phyloP scores from a whole-genome alignment of 768 basidiomycete genomes.

The Boletus sensibilis region DNA sequence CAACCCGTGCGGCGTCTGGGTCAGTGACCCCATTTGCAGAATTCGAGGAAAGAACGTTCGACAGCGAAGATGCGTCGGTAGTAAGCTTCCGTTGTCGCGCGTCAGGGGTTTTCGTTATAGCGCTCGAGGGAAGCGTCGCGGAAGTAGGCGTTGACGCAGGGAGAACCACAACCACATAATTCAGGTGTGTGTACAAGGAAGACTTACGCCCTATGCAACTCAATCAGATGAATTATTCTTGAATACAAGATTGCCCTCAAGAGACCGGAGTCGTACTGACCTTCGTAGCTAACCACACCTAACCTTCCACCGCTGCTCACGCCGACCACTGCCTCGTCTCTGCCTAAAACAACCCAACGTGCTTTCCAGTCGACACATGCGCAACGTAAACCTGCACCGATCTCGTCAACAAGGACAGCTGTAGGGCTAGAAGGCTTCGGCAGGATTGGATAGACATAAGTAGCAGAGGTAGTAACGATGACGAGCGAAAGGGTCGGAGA shows the following conservation, averaged over 20 bases:
- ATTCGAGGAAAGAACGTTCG: conserved; percentile 1
- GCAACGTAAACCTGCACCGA: conserved; percentile 83
- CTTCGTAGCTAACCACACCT: conserved; percentile 89
- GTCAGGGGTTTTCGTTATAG: conserved; percentile 54
- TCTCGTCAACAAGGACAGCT: conserved; percentile 76
- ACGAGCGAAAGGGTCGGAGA: conserved; percentile 61
- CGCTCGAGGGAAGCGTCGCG: conserved; percentile 40
- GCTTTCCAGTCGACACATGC: conserved; percentile 73
- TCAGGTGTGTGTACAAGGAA: conserved; percentile 71
- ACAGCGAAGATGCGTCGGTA: conserved; percentile 9
- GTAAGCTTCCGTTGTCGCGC: conserved; percentile 26
- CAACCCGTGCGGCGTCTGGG: conserved; percentile 72
- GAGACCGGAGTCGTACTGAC: conserved; percentile 37
- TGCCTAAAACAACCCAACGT: conserved; percentile 78
- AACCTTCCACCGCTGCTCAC: conserved; percentile 81
- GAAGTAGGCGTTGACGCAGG: conserved; percentile 75
- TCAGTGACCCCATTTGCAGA: conserved; percentile 44
- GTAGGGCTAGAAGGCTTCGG: conserved; percentile 67
- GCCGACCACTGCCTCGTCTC: conserved; percentile 89
- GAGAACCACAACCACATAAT: conserved; percentile 87
- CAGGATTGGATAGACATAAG: conserved; percentile 72
- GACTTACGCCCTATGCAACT: conserved; percentile 47
- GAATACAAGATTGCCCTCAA: background rate
- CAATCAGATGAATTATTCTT: background rate
- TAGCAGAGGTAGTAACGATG: conserved; percentile 84